A percentile compares a stretch with the other conserved stretches of the same genome.
Evolutionary conservation across 805 yeast species (phyloP).

Genomic region (Kuraishia hungarica): DNA sequence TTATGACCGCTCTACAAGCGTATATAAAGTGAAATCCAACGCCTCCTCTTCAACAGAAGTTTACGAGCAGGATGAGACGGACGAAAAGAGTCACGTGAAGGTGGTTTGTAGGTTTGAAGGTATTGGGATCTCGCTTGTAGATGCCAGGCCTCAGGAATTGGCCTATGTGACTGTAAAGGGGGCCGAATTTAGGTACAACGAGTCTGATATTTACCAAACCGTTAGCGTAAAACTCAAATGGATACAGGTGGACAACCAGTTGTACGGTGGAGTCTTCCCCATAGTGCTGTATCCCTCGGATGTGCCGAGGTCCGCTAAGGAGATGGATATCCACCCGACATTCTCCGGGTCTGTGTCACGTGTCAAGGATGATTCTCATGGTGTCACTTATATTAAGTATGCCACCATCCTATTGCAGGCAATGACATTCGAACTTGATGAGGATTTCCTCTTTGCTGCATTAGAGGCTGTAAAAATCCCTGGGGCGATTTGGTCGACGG

Average conservation of each 20-base stretch:
- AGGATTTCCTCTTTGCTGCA: constrained; percentile 78
- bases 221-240: constrained; percentile 78
- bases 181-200: constrained; percentile 69
- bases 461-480: constrained; percentile 76
- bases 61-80: constrained; percentile 48
- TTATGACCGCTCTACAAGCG: constrained; percentile 69
- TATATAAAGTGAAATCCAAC: constrained; percentile 49
- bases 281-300: constrained; percentile 85
- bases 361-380: constrained; percentile 84
- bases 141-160: constrained; percentile 62
- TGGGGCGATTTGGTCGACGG: constrained; percentile 66
- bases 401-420: constrained; percentile 88
- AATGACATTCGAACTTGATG: constrained; percentile 87
- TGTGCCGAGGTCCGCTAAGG: constrained; percentile 75
- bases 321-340: constrained; percentile 84
- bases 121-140: constrained; percentile 78
- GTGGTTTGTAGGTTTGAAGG: constrained; percentile 70
- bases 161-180: constrained; percentile 81
- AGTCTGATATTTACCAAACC: constrained; percentile 78
- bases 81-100: constrained; percentile 42
- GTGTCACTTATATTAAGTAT: constrained; percentile 82
- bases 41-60: constrained; percentile 23
- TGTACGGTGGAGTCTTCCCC: constrained; percentile 83
- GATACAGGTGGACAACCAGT: constrained; percentile 90
- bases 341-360: constrained; percentile 78